phyloP scores from a whole-genome alignment of 164 flowering plant genomes.

The Piper betle region DNA sequence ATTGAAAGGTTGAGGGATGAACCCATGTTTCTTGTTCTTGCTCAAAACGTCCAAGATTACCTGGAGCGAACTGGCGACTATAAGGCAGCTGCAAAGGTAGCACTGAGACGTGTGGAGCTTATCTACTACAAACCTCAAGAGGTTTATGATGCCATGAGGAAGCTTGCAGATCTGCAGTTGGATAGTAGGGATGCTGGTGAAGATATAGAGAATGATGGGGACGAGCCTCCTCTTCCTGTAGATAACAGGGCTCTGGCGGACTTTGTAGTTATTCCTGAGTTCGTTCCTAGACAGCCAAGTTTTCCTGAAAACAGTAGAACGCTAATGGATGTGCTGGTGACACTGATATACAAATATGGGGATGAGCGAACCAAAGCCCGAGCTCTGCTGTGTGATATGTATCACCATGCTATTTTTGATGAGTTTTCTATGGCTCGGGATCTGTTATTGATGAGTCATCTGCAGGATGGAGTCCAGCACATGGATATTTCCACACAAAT shows the following conservation, averaged over 20 bases:
- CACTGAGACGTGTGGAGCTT: conserved; percentile 66
- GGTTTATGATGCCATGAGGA: too few relatives aligned
- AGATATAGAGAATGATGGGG: conserved; percentile 26
- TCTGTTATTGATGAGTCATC: conserved; percentile 84
- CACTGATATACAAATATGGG: conserved; percentile 74
- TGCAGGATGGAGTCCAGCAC: conserved; percentile 74
- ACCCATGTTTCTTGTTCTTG: conserved; percentile 64
- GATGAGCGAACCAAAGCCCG: conserved; percentile 97
- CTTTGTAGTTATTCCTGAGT: conserved; percentile 61
- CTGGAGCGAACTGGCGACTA: conserved; percentile 48
- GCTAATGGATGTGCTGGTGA: conserved; percentile 68
- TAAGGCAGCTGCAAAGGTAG: conserved; percentile 81
- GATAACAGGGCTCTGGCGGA: conserved; percentile 50
- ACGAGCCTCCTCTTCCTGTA: conserved; percentile 39
- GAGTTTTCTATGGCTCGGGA: conserved; percentile 73
- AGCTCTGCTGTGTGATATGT: conserved; percentile 95
- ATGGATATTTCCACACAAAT: conserved; percentile 90
- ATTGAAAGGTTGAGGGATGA: conserved; percentile 88
- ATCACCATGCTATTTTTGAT: conserved; percentile 85
- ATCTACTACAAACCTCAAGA: too few relatives aligned
- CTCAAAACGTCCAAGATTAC: conserved; percentile 82
- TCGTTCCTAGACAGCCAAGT: conserved; percentile 71
- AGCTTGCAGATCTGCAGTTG: conserved; percentile 52
- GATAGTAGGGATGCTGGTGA: conserved; percentile 25
- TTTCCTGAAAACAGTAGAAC: conserved; percentile 69